phyloP scores from a whole-genome alignment of 2,329 filamentous ascomycete genomes.

The Elsinoe fawcettii region DNA sequence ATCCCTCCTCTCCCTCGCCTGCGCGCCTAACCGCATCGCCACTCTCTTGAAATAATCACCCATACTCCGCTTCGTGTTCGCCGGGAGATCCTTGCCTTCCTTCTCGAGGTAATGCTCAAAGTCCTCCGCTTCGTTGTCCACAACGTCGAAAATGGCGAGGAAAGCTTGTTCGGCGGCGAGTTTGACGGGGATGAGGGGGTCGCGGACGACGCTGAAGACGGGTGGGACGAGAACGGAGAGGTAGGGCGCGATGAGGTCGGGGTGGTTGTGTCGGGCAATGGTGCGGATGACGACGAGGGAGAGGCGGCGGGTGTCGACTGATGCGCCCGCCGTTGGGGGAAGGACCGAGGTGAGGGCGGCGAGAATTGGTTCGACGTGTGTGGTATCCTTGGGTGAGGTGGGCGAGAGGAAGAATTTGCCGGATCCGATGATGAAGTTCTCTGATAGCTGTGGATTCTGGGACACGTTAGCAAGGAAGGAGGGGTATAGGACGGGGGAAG shows the following conservation, averaged over 20 bases:
- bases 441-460: slow-evolving; percentile 67
- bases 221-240: slow-evolving; percentile 70
- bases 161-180: slow-evolving; percentile 92
- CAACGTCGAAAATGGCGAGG: slow-evolving; percentile 80
- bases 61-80: slow-evolving; percentile 80
- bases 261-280: slow-evolving; percentile 64
- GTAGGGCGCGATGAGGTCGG: slow-evolving; percentile 71
- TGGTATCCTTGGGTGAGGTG: slow-evolving; percentile 58
- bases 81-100: slow-evolving; percentile 54
- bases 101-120: slow-evolving; percentile 86
- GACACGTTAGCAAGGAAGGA: slow-evolving; percentile 20
- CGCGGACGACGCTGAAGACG: slow-evolving; percentile 82
- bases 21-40: slow-evolving; percentile 71
- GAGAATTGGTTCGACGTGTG: slow-evolving; percentile 71
- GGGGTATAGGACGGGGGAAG: slow-evolving; percentile 18
- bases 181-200: slow-evolving; percentile 90
- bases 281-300: slow-evolving; percentile 84
- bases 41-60: slow-evolving; percentile 96
- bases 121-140: slow-evolving; percentile 73
- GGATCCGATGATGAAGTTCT: slow-evolving; percentile 81
- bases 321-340: slow-evolving; percentile 57
- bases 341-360: slow-evolving; percentile 61
- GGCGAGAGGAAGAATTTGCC: slow-evolving; percentile 79
- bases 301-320: slow-evolving; percentile 76
- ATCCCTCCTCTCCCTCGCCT: slow-evolving; percentile 81